Evolutionary conservation across 164 flowering plant genomes (phyloP).

Genomic region (Magnolia changhungtana): DNA sequence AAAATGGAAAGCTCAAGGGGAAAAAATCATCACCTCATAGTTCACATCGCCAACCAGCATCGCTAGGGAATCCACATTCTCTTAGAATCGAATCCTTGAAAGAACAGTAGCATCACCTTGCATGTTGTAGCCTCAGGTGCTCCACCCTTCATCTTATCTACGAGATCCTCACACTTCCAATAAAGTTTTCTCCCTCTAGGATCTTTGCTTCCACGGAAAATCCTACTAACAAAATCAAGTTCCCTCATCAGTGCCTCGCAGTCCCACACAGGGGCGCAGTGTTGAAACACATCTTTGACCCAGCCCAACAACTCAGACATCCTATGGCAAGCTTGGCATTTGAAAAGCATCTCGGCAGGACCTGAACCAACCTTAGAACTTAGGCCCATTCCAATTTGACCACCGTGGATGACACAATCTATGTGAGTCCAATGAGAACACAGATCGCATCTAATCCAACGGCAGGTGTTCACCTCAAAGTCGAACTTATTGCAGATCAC

Average conservation of each 20-base stretch:
- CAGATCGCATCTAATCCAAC: constrained; percentile 94
- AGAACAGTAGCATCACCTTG: constrained; percentile 62
- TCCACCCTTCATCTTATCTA: constrained; percentile 77
- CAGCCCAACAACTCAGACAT: constrained; percentile 94
- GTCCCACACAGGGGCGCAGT: constrained; percentile 96
- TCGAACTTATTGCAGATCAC: constrained; percentile 92
- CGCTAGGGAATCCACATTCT: no score
- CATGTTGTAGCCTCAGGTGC: constrained; percentile 62
- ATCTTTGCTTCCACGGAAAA: constrained; percentile 90
- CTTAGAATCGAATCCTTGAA: no score
- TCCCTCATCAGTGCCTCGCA: constrained; percentile 74
- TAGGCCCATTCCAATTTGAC: constrained; percentile 76
- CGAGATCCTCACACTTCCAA: constrained; percentile 91
- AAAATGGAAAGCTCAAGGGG: no score
- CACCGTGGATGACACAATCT: constrained; percentile 89
- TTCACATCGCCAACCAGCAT: no score
- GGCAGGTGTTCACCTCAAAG: constrained; percentile 95
- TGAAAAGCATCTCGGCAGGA: constrained; percentile 79
- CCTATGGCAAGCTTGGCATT: constrained; percentile 83
- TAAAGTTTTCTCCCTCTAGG: constrained; percentile 76
- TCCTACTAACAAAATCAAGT: constrained; percentile 82
- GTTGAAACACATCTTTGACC: constrained; percentile 97
- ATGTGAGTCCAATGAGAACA: constrained; percentile 99
- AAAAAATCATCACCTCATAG: no score
- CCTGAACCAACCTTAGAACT: constrained; percentile 59